Percentiles rank a stretch among this genome's conserved stretches.
phyloP scores from a whole-genome alignment of 306 rosid genomes.

The Inga oerstediana region DNA sequence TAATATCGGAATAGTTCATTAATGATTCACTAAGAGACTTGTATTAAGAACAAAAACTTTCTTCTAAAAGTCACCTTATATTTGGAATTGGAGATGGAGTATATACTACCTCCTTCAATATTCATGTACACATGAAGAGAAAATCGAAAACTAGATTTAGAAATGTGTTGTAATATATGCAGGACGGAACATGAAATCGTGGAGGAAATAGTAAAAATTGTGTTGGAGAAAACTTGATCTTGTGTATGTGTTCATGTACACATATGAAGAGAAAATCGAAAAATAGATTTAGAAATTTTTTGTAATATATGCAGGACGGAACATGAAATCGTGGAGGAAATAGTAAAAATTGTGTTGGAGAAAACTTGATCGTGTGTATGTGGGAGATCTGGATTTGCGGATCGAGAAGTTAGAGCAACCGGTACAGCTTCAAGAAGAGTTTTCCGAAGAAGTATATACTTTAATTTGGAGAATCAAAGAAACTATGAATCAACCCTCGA shows the following conservation, averaged over 20 bases:
- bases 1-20: no score
- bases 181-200: slow-evolving; percentile 34
- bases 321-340: slow-evolving; percentile 36
- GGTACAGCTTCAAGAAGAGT: slow-evolving; percentile 13
- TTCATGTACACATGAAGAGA: no score
- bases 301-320: slow-evolving; percentile 20
- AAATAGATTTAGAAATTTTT: no score
- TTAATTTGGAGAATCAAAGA: neutral
- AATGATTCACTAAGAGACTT: no score
- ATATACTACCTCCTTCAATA: no score
- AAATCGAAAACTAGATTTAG: neutral
- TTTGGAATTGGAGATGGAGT: no score
- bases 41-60: no score
- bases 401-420: slow-evolving; percentile 32
- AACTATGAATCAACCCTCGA: neutral
- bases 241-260: neutral
- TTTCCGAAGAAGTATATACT: neutral
- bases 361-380: slow-evolving; percentile 25
- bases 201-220: slow-evolving; percentile 34
- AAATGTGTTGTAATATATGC: neutral
- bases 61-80: no score
- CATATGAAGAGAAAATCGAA: no score
- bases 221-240: slow-evolving; percentile 28
- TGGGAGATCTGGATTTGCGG: slow-evolving; percentile 13
- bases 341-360: slow-evolving; percentile 22